These are phyloP conservation scores for Didymella exigua DNA, from an alignment of 2,329 filamentous ascomycete genomes.

Conservation along the genomic window DNA sequence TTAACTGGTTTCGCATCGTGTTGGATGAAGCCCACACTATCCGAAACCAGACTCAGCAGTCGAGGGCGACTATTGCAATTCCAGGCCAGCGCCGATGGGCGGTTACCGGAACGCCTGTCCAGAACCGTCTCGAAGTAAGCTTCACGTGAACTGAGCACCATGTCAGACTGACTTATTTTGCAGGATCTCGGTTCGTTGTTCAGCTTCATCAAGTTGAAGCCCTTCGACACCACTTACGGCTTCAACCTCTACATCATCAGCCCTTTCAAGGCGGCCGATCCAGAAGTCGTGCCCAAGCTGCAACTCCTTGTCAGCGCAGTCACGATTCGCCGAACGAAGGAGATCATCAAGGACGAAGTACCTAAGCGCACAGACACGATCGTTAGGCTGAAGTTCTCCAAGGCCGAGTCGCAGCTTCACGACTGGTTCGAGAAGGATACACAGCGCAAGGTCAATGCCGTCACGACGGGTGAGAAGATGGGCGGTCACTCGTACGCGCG, in stretches of 20 bases:
- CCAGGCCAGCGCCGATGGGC: constrained; percentile 87
- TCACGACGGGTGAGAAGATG: constrained; percentile 68
- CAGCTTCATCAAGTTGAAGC: constrained; percentile 81
- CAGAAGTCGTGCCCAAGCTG: constrained; percentile 81
- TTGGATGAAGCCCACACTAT: constrained; percentile 96
- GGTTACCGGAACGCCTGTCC: constrained; percentile 94
- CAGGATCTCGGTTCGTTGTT: constrained; percentile 81
- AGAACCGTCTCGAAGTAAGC: constrained; percentile 74
- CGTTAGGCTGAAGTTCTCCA: constrained; percentile 74
- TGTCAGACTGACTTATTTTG: neutral
- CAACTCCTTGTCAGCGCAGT: constrained; percentile 93
- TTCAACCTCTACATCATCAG: constrained; percentile 82
- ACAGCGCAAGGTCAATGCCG: constrained; percentile 76
- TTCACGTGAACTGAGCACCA: constrained; percentile 42
- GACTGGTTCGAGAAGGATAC: constrained; percentile 84
- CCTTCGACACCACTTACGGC: constrained; percentile 77
- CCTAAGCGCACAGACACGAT: constrained; percentile 73
- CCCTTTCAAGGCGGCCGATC: constrained; percentile 86
- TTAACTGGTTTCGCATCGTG: constrained; percentile 93
- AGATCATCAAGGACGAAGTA: constrained; percentile 71
- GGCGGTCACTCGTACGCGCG: constrained; percentile 91
- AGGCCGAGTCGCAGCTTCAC: constrained; percentile 77
- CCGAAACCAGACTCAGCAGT: constrained; percentile 82
- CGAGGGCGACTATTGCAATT: constrained; percentile 81
- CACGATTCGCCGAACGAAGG: constrained; percentile 87